Evolutionary conservation across 169 alveolate genomes (phyloP).

Genomic region (Plasmodium cynomolgi): DNA sequence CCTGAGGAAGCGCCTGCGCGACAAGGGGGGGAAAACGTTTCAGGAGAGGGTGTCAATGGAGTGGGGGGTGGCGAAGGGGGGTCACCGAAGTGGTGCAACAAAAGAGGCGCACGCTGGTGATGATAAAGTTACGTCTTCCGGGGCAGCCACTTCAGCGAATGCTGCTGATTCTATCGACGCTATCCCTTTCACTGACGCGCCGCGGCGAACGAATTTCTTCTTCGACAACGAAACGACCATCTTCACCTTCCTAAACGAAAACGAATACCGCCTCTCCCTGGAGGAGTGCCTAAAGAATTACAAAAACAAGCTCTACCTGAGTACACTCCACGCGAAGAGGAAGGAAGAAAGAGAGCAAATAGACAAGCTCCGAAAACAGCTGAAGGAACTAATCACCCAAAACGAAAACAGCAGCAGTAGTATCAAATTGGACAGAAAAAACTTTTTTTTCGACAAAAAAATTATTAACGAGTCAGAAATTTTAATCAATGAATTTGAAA

Average conservation of each 20-base stretch:
- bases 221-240: slow-evolving; percentile 53
- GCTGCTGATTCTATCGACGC: neutral
- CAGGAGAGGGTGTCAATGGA: neutral
- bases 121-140: neutral
- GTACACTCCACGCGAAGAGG: neutral
- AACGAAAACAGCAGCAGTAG: slow-evolving; percentile 1
- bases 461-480: slow-evolving; percentile 60
- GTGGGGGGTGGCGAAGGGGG: neutral
- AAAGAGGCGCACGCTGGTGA: neutral
- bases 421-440: slow-evolving; percentile 14
- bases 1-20: neutral
- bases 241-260: slow-evolving; percentile 52
- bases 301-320: neutral
- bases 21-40: neutral
- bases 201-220: neutral
- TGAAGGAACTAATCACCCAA: slow-evolving; percentile 19
- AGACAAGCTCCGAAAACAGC: neutral
- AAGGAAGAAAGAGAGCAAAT: slow-evolving; percentile 9
- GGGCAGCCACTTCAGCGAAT: neutral
- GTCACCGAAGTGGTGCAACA: neutral
- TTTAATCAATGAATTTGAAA: slow-evolving; percentile 28
- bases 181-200: neutral
- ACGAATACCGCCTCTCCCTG: neutral
- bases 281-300: neutral
- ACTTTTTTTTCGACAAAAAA: slow-evolving; percentile 45